Evolutionary conservation across 2,329 filamentous ascomycete genomes (phyloP).

Genomic region (Beauveria brongniartii): DNA sequence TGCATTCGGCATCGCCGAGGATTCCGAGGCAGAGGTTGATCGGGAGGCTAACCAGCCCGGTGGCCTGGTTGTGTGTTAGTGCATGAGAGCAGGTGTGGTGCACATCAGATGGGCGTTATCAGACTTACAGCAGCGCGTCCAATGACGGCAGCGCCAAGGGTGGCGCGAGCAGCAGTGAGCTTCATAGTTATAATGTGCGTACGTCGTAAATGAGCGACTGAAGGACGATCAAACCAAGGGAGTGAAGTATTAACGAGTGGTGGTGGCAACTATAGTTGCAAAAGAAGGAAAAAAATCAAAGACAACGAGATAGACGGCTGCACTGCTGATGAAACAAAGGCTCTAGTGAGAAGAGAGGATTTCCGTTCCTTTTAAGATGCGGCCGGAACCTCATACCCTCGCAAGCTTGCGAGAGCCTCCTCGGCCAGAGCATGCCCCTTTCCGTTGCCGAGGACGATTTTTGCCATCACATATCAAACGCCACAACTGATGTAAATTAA

Average conservation of each 20-base stretch:
- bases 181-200: background rate
- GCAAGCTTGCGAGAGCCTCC: background rate
- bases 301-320: conserved; percentile 3
- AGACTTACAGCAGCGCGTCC: conserved; percentile 5
- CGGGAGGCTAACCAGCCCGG: background rate
- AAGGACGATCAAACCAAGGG: conserved; percentile 3
- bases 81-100: background rate
- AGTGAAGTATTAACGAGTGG: conserved; percentile 1
- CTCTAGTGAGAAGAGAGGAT: background rate
- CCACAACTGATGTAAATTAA: conserved; percentile 4
- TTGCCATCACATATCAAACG: background rate
- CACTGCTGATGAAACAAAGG: conserved; percentile 5
- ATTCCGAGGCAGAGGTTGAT: conserved; percentile 1
- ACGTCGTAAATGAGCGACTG: background rate
- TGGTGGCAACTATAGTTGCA: background rate
- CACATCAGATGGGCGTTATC: background rate
- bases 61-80: conserved; percentile 1
- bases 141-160: background rate
- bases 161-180: conserved; percentile 2
- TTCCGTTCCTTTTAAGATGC: background rate
- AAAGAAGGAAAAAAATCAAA: background rate
- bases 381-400: too few species aligned
- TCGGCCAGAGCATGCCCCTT: background rate
- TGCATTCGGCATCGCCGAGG: background rate
- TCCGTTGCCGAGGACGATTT: background rate